Conservation (phyloP, 179 eudicot genomes). For the Amaranthus tricolor region DNA sequence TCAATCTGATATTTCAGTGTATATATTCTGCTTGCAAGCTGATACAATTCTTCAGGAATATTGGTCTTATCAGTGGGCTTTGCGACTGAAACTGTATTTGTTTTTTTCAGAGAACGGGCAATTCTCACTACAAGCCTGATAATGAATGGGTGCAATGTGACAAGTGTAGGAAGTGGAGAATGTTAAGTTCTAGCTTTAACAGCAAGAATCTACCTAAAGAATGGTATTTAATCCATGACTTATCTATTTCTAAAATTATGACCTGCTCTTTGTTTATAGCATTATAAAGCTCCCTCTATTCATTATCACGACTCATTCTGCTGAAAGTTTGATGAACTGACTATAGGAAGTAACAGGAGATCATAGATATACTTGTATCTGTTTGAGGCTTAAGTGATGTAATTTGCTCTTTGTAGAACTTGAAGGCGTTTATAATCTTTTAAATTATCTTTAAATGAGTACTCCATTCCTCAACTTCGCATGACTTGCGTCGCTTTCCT, state of each 20-base stretch:
- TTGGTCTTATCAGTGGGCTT: not conserved
- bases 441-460: too few species aligned
- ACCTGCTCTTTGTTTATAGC: not conserved
- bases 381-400: too few species aligned
- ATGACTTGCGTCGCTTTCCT: too few species aligned
- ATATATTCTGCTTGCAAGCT: not conserved
- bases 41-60: not conserved
- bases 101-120: constrained; percentile 39
- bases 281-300: not conserved
- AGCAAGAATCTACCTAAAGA: constrained; percentile 48
- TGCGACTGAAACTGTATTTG: constrained; percentile 9
- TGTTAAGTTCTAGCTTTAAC: constrained; percentile 44
- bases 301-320: not conserved
- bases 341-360: too few species aligned
- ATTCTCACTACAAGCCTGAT: constrained; percentile 54
- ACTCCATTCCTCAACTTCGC: too few species aligned
- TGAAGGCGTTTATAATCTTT: too few species aligned
- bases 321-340: not conserved
- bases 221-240: constrained; percentile 39
- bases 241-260: not conserved
- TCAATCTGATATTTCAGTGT: not conserved
- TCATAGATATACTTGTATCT: too few species aligned
- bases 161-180: constrained; percentile 84
- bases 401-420: too few species aligned
- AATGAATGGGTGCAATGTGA: constrained; percentile 84